These are phyloP conservation scores for Delitschia confertaspora DNA, from an alignment of 495 filamentous ascomycete genomes.

Conservation along the genomic window DNA sequence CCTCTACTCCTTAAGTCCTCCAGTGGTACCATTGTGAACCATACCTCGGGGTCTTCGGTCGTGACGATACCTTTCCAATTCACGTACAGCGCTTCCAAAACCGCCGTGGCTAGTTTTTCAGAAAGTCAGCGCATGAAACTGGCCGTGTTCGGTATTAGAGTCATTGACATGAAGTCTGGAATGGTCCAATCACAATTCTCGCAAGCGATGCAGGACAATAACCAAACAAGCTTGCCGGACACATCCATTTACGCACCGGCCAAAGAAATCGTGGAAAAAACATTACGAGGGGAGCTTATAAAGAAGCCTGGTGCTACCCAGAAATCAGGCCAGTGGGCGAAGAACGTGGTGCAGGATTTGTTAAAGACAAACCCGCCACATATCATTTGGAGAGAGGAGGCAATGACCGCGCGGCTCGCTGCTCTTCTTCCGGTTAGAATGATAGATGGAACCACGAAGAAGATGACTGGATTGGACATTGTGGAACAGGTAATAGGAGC, in stretches of 20 bases:
- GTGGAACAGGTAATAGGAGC: constrained; percentile 9
- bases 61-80: constrained; percentile 8
- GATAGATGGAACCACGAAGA: constrained; percentile 32
- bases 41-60: constrained; percentile 8
- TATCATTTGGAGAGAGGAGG: constrained; percentile 34
- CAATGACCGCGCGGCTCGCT: constrained; percentile 23
- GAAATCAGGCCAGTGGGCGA: constrained; percentile 30
- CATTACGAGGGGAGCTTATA: background rate
- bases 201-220: background rate
- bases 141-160: constrained; percentile 30
- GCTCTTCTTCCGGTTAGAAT: constrained; percentile 29
- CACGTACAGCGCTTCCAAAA: constrained; percentile 34
- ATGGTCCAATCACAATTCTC: constrained; percentile 12
- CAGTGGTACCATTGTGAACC: constrained; percentile 18
- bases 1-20: constrained; percentile 16
- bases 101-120: constrained; percentile 27
- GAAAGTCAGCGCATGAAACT: constrained; percentile 34
- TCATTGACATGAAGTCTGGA: constrained; percentile 28
- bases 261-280: constrained; percentile 11
- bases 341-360: constrained; percentile 28
- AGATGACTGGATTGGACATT: constrained; percentile 32
- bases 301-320: constrained; percentile 3
- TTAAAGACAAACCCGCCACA: constrained; percentile 26
- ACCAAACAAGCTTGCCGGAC: background rate
- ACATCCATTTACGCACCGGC: constrained; percentile 18